Evolutionary conservation across 352 stramenopile species (phyloP), one percentile per base, ranked within the genome.

Genomic region (Phytophthora idaei): DNA sequence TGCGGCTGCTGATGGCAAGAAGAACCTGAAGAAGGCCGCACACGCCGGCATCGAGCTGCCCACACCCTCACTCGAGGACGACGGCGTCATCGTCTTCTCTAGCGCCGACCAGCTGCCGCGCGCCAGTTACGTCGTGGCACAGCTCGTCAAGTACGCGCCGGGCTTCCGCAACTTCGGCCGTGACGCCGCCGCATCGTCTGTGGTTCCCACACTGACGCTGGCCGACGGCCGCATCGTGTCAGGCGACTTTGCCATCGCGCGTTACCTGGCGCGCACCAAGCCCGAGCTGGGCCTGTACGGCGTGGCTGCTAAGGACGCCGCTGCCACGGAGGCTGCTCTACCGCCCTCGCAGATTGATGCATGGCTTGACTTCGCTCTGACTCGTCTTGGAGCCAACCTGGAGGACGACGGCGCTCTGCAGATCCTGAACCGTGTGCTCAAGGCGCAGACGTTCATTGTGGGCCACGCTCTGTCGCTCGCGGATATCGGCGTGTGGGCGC

Each of bases 401-500:
- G 55, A 75, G 32, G 64, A 77, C 59, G 67, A 76, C 41, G 73
- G 67, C 6, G 77, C 90, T 9, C 71, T 94, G 4, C 81, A 85
- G 57, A 93, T 96, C 12, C 69, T 99, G 41, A 82, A 99, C 73
- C 84, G 86, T 8, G 73, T 95, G 45, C 78, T 99, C 32, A 78
- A 85, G 46, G 81, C 82, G 10, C 78, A 88, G 45, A 99, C 97
- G 3, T 99, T 98, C 73, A 74, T 99, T 48, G 90, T 98, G 5
- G 96, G 95, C 36, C 83, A 97, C 71, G 83, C 82, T 5, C 65
- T 99, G 8, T 97, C 96, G 21, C 83, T 99, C 17, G 98, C 97
- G 1, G 98, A 99, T 81, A 81, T 99, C 44, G 93, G 92, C 6
- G 69, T 99, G 8, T 99, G 93, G 90, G 80, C 89, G 11, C 74